Conservation (phyloP, 257 asterid genomes). For the Euphrasia confusa region DNA sequence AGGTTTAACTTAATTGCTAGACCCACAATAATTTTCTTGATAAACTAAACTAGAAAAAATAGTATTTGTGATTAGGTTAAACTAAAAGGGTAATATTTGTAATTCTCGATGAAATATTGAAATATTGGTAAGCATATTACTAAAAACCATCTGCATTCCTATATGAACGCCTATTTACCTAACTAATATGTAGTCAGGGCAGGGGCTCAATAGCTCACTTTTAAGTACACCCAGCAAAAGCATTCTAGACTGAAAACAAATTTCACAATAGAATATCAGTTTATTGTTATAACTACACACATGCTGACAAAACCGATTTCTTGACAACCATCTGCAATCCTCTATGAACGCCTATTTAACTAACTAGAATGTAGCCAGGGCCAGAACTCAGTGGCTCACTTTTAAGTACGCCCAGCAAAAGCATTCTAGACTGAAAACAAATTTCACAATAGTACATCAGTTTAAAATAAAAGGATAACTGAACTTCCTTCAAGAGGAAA, state of each 20-base stretch:
- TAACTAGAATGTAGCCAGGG: too few species aligned
- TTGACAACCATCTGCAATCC: too few species aligned
- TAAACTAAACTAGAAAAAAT: too few species aligned
- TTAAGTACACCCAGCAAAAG: not conserved
- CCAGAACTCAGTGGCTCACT: too few species aligned
- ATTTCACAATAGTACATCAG: too few species aligned
- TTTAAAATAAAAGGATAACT: not conserved
- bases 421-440: constrained; percentile 65
- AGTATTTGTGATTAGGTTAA: not conserved
- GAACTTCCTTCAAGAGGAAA: not conserved
- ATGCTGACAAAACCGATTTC: too few species aligned
- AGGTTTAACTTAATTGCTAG: not conserved
- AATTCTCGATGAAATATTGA: not conserved
- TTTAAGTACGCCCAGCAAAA: constrained; percentile 10
- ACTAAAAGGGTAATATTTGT: not conserved
- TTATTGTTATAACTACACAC: too few species aligned
- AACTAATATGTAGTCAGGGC: too few species aligned
- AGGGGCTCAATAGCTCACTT: not conserved
- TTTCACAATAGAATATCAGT: not conserved
- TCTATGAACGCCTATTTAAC: too few species aligned
- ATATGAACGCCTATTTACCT: too few species aligned
- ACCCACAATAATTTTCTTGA: not conserved
- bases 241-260: not conserved
- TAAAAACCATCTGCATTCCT: not conserved
- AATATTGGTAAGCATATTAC: constrained; percentile 24